Base-by-base conservation (phyloP, 345 rosid species). In the Aurinia saxatilis region DNA sequence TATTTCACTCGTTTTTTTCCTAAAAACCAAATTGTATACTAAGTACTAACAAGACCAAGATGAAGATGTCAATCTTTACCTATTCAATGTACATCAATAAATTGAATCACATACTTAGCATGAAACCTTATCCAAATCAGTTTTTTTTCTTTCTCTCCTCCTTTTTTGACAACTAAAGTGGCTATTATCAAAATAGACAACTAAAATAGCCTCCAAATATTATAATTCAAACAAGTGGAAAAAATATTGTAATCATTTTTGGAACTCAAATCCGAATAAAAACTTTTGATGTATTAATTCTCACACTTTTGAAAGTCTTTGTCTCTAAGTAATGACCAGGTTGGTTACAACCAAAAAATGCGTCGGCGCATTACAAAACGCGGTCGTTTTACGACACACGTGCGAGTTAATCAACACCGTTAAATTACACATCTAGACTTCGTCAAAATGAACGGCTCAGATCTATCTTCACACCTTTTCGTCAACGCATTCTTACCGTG, bases 81-180 rank as follows among this genome's bases (percentile, higher is more conserved):
- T 56, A 63, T 39, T 70, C 74, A 70, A 70, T 46, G 62, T 45
- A 41, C 18, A 31, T 45, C 64, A 47, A 40, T 56, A 31, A 56
- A 70, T 70, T 18, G 15, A 14, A 63, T 49, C 74, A 63, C 74
- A 40, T 63, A 23, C 23, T 48, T 55, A 15, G 33, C 74, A 70
- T 70, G 69, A 55, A 55, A 70, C 51, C 68, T 62, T 62, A 70
- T 70, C 74, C 50, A 61, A 61, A 54, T 37, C 23, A n/a, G 17
- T 21, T 42, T 21, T 29, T 33, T 31, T 34, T 18, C 47, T 31
- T 1, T 19, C 2, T 12, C 6, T n/a, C n/a, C n/a, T n/a, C n/a
- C n/a, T 6, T n/a, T 38, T 38, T 62, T 51, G 63, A 40, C 74
- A 62, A 70, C 29, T 54, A 68, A 68, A 60, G 73, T 60, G 67